Base-by-base conservation (phyloP, 371 early-diverging fungal genomes). In the Actinomortierella ambigua region DNA sequence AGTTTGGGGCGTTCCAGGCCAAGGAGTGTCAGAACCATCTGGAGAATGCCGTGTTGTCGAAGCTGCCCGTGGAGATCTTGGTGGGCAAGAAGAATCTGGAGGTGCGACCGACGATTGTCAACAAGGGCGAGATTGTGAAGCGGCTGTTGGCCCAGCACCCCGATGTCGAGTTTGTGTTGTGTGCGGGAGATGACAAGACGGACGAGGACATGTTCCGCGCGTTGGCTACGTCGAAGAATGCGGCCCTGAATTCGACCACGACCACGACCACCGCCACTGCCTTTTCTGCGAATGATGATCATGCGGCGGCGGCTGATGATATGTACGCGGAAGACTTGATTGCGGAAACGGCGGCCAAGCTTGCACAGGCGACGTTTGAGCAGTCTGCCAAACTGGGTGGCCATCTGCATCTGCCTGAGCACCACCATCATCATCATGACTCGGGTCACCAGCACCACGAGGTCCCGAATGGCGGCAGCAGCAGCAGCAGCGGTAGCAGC, bases 21-120 rank as follows among this genome's bases (percentile, higher is more conserved):
- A 93, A 93, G 61, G 96, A 96, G 73, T 95, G 94, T 60, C 93
- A 93, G 67, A 94, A 92, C 67, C 95, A 95, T 78, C 73, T 97
- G 28, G 93, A 95, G 75, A 84, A 91, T 59, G 90, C 94, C 8
- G 85, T 95, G 14, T 78, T 94, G 24, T 92, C 94, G 28, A 96
- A 95, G 76, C 80, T 93, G 14, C 96, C 97, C 0, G 90, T 98
- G 3, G 98, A 98, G 76, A 90, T 98, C 23, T 63, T 98, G 55
- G 86, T 95, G 1, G 98, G 99, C 48, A 97, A 98, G 75, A 98
- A 98, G 83, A 95, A 95, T 54, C 81, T 98, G 1, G 97, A 98
- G 76, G 97, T 97, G 15, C 84, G 94, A 0, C 94, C 94, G 3
- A 82, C 82, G 3, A 68, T 79, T 6, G 82, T 91, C 59, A 96